Evolutionary conservation across 495 filamentous ascomycete species (phyloP).

Genomic region (Tuber microsphaerosporum): DNA sequence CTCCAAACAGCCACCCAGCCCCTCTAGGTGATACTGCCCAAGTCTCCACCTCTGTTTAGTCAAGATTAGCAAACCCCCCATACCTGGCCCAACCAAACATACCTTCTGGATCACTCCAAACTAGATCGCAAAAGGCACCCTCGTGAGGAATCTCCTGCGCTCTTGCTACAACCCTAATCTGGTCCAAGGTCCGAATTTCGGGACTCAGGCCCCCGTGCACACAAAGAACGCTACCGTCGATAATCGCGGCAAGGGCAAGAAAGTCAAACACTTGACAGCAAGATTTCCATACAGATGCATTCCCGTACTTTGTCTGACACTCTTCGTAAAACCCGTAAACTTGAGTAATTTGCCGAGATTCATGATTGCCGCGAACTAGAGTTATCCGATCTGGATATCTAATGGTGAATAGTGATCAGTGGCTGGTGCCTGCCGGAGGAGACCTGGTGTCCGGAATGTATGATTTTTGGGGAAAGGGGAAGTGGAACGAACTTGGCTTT

Average conservation of each 20-base stretch:
- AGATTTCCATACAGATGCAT: slow-evolving; percentile 96
- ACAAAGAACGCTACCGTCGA: slow-evolving; percentile 92
- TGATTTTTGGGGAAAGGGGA: slow-evolving; percentile 4
- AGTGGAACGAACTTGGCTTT: slow-evolving; percentile 76
- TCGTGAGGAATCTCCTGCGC: slow-evolving; percentile 98
- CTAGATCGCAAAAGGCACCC: slow-evolving; percentile 94
- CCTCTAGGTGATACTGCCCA: slow-evolving; percentile 94
- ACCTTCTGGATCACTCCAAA: slow-evolving; percentile 90
- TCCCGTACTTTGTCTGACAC: slow-evolving; percentile 95
- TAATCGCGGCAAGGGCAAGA: slow-evolving; percentile 87
- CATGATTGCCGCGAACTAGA: slow-evolving; percentile 92
- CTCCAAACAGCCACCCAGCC: slow-evolving; percentile 94
- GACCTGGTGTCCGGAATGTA: background rate
- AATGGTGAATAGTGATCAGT: slow-evolving; percentile 7
- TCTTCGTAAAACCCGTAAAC: slow-evolving; percentile 99
- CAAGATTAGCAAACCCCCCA: slow-evolving; percentile 10
- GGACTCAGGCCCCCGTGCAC: slow-evolving; percentile 95
- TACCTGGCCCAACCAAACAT: slow-evolving; percentile 8
- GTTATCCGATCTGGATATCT: slow-evolving; percentile 94
- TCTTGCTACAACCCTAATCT: slow-evolving; percentile 91
- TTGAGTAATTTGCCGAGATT: slow-evolving; percentile 95
- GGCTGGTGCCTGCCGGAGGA: slow-evolving; percentile 6
- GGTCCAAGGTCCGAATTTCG: slow-evolving; percentile 92
- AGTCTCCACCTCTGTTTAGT: slow-evolving; percentile 69
- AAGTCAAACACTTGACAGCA: slow-evolving; percentile 99